phyloP scores from a whole-genome alignment of 2,329 filamentous ascomycete species.

The Aphanoascus verrucosus region DNA sequence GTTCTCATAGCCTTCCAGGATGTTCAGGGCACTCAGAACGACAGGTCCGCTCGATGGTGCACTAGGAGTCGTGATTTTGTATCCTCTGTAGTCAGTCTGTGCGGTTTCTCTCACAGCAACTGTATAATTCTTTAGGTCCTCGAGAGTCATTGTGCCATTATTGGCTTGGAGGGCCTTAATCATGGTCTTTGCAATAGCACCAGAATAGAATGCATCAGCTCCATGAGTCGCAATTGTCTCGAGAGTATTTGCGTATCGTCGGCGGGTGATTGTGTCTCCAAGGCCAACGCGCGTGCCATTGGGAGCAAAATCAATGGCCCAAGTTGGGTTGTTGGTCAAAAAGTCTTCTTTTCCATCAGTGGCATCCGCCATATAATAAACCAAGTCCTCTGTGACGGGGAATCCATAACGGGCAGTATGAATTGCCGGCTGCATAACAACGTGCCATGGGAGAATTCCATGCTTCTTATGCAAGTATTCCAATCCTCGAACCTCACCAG shows the following conservation, averaged over 20 bases:
- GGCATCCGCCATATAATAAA: slow-evolving; percentile 57
- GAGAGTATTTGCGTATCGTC: slow-evolving; percentile 69
- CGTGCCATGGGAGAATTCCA: slow-evolving; percentile 55
- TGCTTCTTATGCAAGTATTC: slow-evolving; percentile 60
- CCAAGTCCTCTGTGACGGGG: slow-evolving; percentile 58
- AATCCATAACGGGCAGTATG: slow-evolving; percentile 65
- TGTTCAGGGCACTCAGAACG: slow-evolving; percentile 66
- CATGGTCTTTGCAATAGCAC: slow-evolving; percentile 61
- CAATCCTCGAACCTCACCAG: slow-evolving; percentile 59
- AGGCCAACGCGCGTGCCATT: slow-evolving; percentile 61
- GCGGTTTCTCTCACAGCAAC: slow-evolving; percentile 54
- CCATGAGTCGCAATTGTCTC: slow-evolving; percentile 65
- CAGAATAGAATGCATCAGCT: slow-evolving; percentile 61
- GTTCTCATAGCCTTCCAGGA: slow-evolving; percentile 61
- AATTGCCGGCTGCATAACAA: slow-evolving; percentile 63
- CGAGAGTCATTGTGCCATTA: slow-evolving; percentile 77
- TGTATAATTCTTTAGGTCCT: slow-evolving; percentile 65
- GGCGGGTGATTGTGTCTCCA: slow-evolving; percentile 69
- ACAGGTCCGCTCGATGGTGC: slow-evolving; percentile 72
- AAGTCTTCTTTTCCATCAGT: slow-evolving; percentile 49
- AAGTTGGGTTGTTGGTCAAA: slow-evolving; percentile 61
- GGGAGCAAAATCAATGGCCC: slow-evolving; percentile 81
- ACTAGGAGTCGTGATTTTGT: slow-evolving; percentile 53
- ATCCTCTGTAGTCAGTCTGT: slow-evolving; percentile 57
- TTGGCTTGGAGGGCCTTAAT: slow-evolving; percentile 55